These are phyloP conservation scores for Pseudozyma thailandica DNA, from an alignment of 1,284 basidiomycete species.

Conservation along the genomic window DNA sequence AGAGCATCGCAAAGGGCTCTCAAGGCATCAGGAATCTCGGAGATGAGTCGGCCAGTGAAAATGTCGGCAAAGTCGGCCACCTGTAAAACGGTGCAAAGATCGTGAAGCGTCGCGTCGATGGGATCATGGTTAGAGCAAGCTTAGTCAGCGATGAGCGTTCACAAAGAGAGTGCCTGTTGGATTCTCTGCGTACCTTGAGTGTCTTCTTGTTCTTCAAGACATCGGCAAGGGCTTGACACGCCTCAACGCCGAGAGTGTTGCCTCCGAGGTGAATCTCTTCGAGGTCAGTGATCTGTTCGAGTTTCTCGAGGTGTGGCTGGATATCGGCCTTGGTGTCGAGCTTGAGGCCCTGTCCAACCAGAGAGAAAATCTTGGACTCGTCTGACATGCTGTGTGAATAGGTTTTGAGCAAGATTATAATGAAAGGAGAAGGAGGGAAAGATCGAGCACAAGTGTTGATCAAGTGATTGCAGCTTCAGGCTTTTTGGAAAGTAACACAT, in stretches of 20 bases:
- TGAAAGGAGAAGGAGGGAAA: background rate
- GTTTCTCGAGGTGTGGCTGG: constrained; percentile 73
- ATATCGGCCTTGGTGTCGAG: constrained; percentile 83
- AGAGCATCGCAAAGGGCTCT: constrained; percentile 88
- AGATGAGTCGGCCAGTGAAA: constrained; percentile 95
- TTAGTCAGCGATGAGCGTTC: background rate
- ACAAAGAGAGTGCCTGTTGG: too few species aligned
- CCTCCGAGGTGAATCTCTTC: constrained; percentile 90
- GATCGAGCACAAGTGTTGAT: constrained; percentile 6
- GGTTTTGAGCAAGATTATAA: background rate
- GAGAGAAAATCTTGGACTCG: constrained; percentile 45
- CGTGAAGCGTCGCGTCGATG: background rate
- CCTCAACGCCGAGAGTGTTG: constrained; percentile 95
- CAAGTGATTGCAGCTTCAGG: background rate
- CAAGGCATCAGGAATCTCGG: constrained; percentile 91
- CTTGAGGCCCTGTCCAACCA: constrained; percentile 74
- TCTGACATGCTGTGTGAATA: constrained; percentile 23
- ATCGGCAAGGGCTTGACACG: constrained; percentile 84
- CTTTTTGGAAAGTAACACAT: constrained; percentile 22
- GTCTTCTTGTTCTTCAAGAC: constrained; percentile 78
- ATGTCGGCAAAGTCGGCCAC: constrained; percentile 96
- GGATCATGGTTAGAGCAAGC: background rate
- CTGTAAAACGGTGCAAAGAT: constrained; percentile 73
- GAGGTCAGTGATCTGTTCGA: constrained; percentile 77
- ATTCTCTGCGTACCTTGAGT: constrained; percentile 79